phyloP scores from a whole-genome alignment of 495 filamentous ascomycete species.

The Mycothermus thermophilus region DNA sequence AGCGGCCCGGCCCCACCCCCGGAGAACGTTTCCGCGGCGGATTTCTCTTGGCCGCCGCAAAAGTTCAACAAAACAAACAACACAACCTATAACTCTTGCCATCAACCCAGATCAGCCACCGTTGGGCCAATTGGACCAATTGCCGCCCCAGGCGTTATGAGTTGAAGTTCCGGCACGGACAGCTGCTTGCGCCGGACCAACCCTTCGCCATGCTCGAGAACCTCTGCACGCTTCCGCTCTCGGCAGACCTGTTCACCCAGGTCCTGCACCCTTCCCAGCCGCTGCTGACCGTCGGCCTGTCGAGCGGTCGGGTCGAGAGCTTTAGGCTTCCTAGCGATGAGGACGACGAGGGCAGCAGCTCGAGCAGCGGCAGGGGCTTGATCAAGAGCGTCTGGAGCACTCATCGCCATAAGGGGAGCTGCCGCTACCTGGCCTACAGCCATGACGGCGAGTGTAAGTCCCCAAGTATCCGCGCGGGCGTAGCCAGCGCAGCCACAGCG shows the following conservation, averaged over 20 bases:
- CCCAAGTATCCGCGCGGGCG: too few relatives aligned
- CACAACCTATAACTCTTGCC: too few relatives aligned
- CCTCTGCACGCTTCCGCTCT: conserved; percentile 75
- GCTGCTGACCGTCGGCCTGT: conserved; percentile 71
- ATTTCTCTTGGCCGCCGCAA: too few relatives aligned
- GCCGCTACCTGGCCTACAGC: conserved; percentile 62
- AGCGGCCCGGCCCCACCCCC: too few relatives aligned
- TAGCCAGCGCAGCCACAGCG: too few relatives aligned
- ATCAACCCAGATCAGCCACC: too few relatives aligned
- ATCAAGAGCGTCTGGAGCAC: conserved; percentile 84
- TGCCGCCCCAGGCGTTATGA: too few relatives aligned
- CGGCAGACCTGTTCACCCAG: conserved; percentile 79
- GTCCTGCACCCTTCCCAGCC: conserved; percentile 72
- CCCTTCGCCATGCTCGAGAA: conserved; percentile 63
- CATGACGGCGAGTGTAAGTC: conserved; percentile 51
- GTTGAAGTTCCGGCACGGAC: neutral
- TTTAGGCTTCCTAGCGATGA: conserved; percentile 58
- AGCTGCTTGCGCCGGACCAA: too few relatives aligned
- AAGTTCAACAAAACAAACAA: too few relatives aligned
- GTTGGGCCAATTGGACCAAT: too few relatives aligned
- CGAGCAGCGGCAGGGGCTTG: conserved; percentile 50
- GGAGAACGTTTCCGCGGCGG: too few relatives aligned
- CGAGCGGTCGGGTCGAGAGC: conserved; percentile 73
- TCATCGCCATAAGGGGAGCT: conserved; percentile 81
- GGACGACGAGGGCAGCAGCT: conserved; percentile 32